Base-by-base conservation (phyloP, 345 rosid species). In the Arabidopsis arenosa region DNA sequence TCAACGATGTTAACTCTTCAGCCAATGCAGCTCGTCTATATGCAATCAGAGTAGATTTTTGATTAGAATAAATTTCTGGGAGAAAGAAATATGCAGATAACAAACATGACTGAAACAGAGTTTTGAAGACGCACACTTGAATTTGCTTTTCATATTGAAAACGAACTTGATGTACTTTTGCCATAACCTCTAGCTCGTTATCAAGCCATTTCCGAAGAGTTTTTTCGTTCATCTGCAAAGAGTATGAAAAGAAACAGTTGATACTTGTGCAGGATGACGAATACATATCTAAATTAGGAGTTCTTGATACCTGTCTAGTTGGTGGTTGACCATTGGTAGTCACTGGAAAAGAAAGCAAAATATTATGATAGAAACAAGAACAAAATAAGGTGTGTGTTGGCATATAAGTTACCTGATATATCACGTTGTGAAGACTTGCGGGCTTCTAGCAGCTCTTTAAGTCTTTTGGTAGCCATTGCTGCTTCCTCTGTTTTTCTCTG, bases 401-500 rank as follows among this genome's bases (percentile, higher is more conserved):
- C 11, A 65, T 36, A 51, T 35, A 39, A 4, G 33, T 71, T 71
- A 84, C 86, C 83, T 45, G 79, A 72, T 63, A 64, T 81, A 51
- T 84, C 91, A 72, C 86, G 86, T 8, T 70, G 30, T 54, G 88
- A 80, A 74, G 81, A 82, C 75, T 91, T 89, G 74, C 87, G 92
- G 17, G 86, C 81, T 86, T 89, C 97, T 59, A 89, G 83, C 79
- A 89, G 79, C 83, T 91, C 92, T 73, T 91, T 91, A 62, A 91
- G 82, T 87, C 92, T 89, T 76, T 86, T 91, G 66, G 90, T 87
- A 68, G 92, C 94, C 82, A 85, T 80, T 79, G 93, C 84, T 70
- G 94, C 97, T 72, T 89, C 97, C 77, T 89, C 97, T 65, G 94
- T 91, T 85, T 91, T 91, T 63, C 97, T 85, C 53, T 91, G 97